Evolutionary conservation across 257 asterid species (phyloP), one percentile per base, ranked within the genome.

Genomic region (Salvia splendens): DNA sequence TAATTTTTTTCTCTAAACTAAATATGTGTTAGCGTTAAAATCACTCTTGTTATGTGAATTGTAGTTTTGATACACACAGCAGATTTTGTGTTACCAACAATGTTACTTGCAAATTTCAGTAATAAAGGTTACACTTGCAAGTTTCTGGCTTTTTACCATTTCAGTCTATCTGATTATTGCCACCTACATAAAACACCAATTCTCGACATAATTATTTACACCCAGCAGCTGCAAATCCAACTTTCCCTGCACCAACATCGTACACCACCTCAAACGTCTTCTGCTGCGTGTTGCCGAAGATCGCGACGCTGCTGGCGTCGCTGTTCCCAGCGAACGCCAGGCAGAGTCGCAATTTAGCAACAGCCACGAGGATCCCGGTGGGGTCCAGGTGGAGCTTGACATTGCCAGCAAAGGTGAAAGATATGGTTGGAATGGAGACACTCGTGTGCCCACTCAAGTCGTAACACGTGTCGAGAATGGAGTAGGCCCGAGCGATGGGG

Each of bases 261-360:
- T 86, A 85, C 11, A 85, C 86, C 20, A 88, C 87, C 42, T 88
- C 87, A 36, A 86, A 58, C 5, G 89, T 86, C 76, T 81, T 84
- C 77, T 91, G 96, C 49, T 91, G 95, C 49, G 77, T 60, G 60
- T 91, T 91, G 33, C 96, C 95, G 0, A 81, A 80, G 36, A 91
- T 88, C 2, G 79, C 86, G 48, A 60, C 47, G 32, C 61, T 77
- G 8, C 52, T 57, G 12, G 69, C 84, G 8, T 59, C 80, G 0
- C 54, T 54, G 9, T 85, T 89, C 12, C 76, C 86, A 0, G 89
- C 95, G 20, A 91, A 88, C 24, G 95, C 94, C 46, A 91, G 83
- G 69, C 97, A 91, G 2, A 64, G 75, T 8, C 33, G 64, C 1
- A 89, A 28, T 2, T 48, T 5, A 4, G 41, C 32, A 5, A 66